Percentiles rank a stretch among this genome's conserved stretches.
Conservation (phyloP, 179 eudicot species). For the Corrigiola litoralis region DNA sequence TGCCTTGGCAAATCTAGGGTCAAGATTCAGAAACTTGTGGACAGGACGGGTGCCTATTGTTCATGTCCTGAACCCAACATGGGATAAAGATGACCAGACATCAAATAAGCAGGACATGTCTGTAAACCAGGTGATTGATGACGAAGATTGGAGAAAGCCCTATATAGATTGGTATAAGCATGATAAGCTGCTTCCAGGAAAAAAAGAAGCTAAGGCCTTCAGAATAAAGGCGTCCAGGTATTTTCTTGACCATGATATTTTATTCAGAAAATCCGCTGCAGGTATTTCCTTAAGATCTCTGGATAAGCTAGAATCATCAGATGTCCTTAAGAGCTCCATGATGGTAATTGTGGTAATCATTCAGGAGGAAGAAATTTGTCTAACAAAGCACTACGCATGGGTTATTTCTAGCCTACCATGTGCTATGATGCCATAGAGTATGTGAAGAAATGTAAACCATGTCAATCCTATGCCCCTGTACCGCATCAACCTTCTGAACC, state of each 20-base stretch:
- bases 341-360: neutral
- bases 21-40: neutral
- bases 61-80: neutral
- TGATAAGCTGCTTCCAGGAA: neutral
- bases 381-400: neutral
- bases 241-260: neutral
- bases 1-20: neutral
- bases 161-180: neutral
- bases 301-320: neutral
- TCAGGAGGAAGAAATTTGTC: neutral
- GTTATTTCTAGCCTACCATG: neutral
- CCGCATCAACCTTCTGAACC: too few relatives aligned
- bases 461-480: too few relatives aligned
- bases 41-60: neutral
- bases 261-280: neutral
- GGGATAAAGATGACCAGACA: neutral
- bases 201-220: neutral
- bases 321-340: neutral
- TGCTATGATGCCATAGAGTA: neutral
- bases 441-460: neutral
- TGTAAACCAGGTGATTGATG: neutral
- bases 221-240: neutral
- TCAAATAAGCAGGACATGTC: neutral
- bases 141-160: neutral
- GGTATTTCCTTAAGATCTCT: neutral